Conservation (phyloP, 2,329 filamentous ascomycete species). For the Parastagonospora nodorum region DNA sequence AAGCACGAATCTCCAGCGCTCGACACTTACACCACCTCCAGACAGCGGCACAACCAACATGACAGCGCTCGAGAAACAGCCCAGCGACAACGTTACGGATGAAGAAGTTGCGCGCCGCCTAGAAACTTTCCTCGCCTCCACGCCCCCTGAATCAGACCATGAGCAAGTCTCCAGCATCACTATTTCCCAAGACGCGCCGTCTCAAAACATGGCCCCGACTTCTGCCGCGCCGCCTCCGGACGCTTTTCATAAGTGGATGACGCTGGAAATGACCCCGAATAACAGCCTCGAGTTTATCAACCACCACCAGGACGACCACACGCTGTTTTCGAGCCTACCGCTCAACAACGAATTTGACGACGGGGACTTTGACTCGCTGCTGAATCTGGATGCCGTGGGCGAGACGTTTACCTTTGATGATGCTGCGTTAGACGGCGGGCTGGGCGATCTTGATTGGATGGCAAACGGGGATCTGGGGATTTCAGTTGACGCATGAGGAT, state of each 20-base stretch:
- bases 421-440: conserved; percentile 18
- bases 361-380: conserved; percentile 46
- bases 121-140: conserved; percentile 57
- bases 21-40: conserved; percentile 49
- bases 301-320: conserved; percentile 42
- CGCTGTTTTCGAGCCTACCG: conserved; percentile 41
- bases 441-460: conserved; percentile 25
- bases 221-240: not conserved
- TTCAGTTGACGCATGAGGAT: conserved; percentile 13
- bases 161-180: conserved; percentile 38
- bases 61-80: conserved; percentile 37
- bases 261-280: conserved; percentile 21
- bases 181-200: conserved; percentile 29
- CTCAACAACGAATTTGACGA: conserved; percentile 47
- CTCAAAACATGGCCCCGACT: not conserved
- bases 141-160: conserved; percentile 53
- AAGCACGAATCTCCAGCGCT: conserved; percentile 25
- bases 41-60: conserved; percentile 44
- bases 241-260: conserved; percentile 27
- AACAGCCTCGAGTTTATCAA: conserved; percentile 30
- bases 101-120: conserved; percentile 54
- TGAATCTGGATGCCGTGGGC: conserved; percentile 49
- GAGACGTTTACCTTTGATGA: conserved; percentile 45
- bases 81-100: conserved; percentile 45
- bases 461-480: conserved; percentile 12